Evolutionary conservation across 768 basidiomycete genomes (phyloP).

Genomic region (Lactarius vividus): DNA sequence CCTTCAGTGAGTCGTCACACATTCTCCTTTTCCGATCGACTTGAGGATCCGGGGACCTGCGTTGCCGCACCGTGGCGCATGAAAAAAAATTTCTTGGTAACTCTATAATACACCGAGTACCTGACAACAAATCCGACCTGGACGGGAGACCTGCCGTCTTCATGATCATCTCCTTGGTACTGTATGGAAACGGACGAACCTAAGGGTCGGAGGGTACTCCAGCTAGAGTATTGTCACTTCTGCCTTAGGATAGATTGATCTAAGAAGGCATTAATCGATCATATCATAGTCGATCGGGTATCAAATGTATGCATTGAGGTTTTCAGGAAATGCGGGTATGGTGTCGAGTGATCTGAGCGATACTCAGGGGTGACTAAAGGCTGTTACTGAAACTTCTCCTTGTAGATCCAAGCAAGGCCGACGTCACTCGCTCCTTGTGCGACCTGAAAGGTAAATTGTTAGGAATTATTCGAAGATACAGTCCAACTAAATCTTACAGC

Average conservation of each 20-base stretch:
- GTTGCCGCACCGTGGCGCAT: background rate
- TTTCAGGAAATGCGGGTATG: background rate
- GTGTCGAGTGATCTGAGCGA: background rate
- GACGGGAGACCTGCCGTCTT: background rate
- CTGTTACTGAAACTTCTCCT: constrained; percentile 64
- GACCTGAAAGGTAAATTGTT: constrained; percentile 37
- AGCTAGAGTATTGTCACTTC: background rate
- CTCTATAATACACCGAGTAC: background rate
- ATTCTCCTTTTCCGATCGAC: background rate
- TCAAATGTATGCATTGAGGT: background rate
- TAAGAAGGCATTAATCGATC: background rate
- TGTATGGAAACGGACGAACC: background rate
- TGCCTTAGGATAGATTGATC: background rate
- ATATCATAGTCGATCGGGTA: background rate
- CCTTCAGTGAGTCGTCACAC: background rate
- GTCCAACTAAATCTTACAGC: constrained; percentile 49
- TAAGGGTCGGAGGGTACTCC: background rate
- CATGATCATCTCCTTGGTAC: background rate
- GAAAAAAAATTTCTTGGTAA: background rate
- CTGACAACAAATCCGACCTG: background rate
- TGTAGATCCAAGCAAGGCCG: constrained; percentile 89
- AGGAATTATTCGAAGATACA: background rate
- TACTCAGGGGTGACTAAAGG: background rate
- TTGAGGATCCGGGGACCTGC: background rate
- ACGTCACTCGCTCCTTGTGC: constrained; percentile 77